These are phyloP conservation scores for Karstenula rhodostoma DNA, from an alignment of 2,329 filamentous ascomycete species.

Conservation along the genomic window DNA sequence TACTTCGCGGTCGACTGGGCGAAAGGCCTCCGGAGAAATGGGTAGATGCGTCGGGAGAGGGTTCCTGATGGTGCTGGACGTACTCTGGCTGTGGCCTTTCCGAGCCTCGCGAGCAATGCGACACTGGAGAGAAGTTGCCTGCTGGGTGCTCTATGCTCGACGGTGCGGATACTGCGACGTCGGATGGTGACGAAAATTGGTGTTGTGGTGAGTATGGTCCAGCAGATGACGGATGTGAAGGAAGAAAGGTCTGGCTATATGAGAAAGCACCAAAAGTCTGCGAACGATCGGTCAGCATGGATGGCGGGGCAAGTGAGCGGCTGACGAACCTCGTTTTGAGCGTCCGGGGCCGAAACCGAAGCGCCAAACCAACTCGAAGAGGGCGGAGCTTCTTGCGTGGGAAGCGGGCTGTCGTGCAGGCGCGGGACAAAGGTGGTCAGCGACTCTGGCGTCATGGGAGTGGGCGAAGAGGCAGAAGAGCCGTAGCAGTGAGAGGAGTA, in stretches of 20 bases:
- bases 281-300: constrained; percentile 22
- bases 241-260: constrained; percentile 42
- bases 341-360: constrained; percentile 39
- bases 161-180: constrained; percentile 29
- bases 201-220: constrained; percentile 32
- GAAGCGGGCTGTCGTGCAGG: constrained; percentile 36
- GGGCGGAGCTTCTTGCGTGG: constrained; percentile 36
- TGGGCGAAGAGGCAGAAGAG: constrained; percentile 37
- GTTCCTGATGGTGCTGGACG: constrained; percentile 30
- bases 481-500: constrained; percentile 37
- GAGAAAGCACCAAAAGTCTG: constrained; percentile 33
- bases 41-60: constrained; percentile 23
- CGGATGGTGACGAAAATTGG: constrained; percentile 33
- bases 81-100: constrained; percentile 29
- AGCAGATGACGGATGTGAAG: constrained; percentile 44
- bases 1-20: constrained; percentile 51
- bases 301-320: constrained; percentile 21
- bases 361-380: constrained; percentile 43
- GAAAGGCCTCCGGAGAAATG: constrained; percentile 28
- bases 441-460: constrained; percentile 45
- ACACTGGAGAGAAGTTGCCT: constrained; percentile 41
- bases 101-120: constrained; percentile 39
- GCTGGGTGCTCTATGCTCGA: constrained; percentile 30
- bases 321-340: constrained; percentile 39
- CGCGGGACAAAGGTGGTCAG: constrained; percentile 40